These are phyloP conservation scores for Tremellales sp. DNA, from an alignment of 1,284 basidiomycete genomes.

Conservation along the genomic window DNA sequence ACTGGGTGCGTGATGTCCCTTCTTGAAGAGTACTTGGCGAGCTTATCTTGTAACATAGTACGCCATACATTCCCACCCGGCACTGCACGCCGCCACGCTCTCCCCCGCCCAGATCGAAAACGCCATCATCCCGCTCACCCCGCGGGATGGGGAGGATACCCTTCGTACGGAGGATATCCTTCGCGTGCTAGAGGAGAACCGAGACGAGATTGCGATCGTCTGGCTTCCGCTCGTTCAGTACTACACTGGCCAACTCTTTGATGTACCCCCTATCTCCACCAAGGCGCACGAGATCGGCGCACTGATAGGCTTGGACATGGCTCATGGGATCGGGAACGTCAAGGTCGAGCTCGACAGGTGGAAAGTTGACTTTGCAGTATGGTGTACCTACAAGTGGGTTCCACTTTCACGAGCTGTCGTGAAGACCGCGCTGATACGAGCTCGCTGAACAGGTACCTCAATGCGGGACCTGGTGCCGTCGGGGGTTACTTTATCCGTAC, in stretches of 20 bases:
- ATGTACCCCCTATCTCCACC: conserved; percentile 74
- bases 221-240: conserved; percentile 90
- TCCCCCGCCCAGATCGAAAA: conserved; percentile 57
- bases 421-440: conserved; percentile 28
- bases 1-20: conserved; percentile 61
- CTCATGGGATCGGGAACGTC: conserved; percentile 93
- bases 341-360: conserved; percentile 85
- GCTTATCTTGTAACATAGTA: conserved; percentile 58
- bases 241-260: conserved; percentile 96
- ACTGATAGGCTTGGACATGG: conserved; percentile 91
- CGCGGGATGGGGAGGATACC: conserved; percentile 77
- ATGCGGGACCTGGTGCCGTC: conserved; percentile 91
- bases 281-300: conserved; percentile 78
- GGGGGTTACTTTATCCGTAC: conserved; percentile 59
- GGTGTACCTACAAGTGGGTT: conserved; percentile 87
- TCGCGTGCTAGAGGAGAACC: conserved; percentile 66
- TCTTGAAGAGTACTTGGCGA: background rate
- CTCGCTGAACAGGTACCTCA: conserved; percentile 61
- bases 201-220: conserved; percentile 74
- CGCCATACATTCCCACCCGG: conserved; percentile 84
- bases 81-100: conserved; percentile 64
- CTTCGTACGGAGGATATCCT: conserved; percentile 89
- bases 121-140: conserved; percentile 73
- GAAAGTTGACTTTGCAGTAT: conserved; percentile 93
- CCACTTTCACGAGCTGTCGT: background rate